A percentile compares a stretch with the other conserved stretches of the same genome.
phyloP scores from a whole-genome alignment of 306 rosid genomes.

The Vigna hirtella region DNA sequence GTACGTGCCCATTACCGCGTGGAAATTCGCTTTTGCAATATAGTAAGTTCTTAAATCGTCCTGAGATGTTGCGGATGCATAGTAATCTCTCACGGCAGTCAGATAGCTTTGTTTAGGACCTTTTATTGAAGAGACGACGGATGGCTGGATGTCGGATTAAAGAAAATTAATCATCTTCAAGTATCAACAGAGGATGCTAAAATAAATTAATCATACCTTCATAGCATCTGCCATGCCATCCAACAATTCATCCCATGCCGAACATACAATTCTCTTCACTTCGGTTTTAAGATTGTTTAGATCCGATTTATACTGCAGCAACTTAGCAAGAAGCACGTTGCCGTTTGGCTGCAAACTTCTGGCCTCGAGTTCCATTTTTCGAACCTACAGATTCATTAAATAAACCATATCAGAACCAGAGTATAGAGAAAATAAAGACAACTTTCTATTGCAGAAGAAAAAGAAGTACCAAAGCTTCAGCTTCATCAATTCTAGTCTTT shows the following conservation, averaged over 20 bases:
- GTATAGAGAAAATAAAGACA: slow-evolving; percentile 31
- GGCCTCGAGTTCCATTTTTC: slow-evolving; percentile 94
- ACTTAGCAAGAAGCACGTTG: slow-evolving; percentile 82
- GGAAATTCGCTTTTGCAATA: too few relatives aligned
- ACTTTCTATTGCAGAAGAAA: slow-evolving; percentile 23
- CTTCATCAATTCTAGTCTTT: slow-evolving; percentile 85
- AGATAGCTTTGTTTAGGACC: too few relatives aligned
- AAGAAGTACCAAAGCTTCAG: slow-evolving; percentile 82
- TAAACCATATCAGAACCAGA: slow-evolving; percentile 35
- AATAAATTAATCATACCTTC: slow-evolving; percentile 64
- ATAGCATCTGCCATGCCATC: slow-evolving; percentile 95
- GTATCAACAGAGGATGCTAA: slow-evolving; percentile 23
- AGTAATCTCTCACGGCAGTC: too few relatives aligned
- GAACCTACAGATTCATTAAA: slow-evolving; percentile 59
- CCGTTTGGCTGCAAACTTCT: slow-evolving; percentile 91
- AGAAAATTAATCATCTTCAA: slow-evolving; percentile 22
- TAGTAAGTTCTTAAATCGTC: too few relatives aligned
- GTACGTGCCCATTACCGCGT: too few relatives aligned
- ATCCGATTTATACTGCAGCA: slow-evolving; percentile 95
- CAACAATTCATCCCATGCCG: slow-evolving; percentile 91
- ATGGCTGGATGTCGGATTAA: too few relatives aligned
- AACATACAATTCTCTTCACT: slow-evolving; percentile 72
- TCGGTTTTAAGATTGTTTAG: slow-evolving; percentile 87
- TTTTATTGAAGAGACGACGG: too few relatives aligned
- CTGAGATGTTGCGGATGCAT: too few relatives aligned